These are phyloP conservation scores for Rhizophagus prolifer DNA, from an alignment of 192 early-diverging fungal genomes.

Conservation along the genomic window DNA sequence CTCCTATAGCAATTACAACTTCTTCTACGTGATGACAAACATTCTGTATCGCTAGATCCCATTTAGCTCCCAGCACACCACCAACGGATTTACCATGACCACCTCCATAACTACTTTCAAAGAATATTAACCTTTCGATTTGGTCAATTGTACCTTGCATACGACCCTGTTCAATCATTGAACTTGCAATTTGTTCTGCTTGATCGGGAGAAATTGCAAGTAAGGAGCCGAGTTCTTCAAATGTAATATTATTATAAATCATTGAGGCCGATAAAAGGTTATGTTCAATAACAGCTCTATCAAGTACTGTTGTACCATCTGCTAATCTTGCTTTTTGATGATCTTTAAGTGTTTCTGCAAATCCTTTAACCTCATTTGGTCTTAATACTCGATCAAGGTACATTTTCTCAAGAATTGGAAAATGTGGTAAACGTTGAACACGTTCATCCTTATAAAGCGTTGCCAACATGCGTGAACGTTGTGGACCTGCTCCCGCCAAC, in stretches of 20 bases:
- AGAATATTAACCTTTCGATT: slow-evolving; percentile 81
- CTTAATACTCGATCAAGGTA: slow-evolving; percentile 86
- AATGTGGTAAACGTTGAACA: slow-evolving; percentile 70
- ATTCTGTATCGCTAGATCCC: slow-evolving; percentile 59
- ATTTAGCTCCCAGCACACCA: slow-evolving; percentile 38
- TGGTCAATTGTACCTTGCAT: slow-evolving; percentile 93
- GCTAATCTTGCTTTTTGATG: slow-evolving; percentile 77
- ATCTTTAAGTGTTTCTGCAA: slow-evolving; percentile 65
- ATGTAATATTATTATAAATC: slow-evolving; percentile 91
- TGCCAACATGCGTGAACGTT: slow-evolving; percentile 81
- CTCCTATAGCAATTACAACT: slow-evolving; percentile 48
- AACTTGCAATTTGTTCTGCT: slow-evolving; percentile 81
- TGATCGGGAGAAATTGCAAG: slow-evolving; percentile 75
- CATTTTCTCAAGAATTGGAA: slow-evolving; percentile 91
- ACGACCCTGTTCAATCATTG: slow-evolving; percentile 89
- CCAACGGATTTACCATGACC: slow-evolving; percentile 25
- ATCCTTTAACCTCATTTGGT: slow-evolving; percentile 76
- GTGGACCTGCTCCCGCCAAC: slow-evolving; percentile 87
- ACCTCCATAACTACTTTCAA: slow-evolving; percentile 58
- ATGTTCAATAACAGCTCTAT: slow-evolving; percentile 93
- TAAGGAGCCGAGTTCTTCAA: slow-evolving; percentile 79
- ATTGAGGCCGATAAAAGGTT: slow-evolving; percentile 86
- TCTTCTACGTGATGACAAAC: slow-evolving; percentile 61
- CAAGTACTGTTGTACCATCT: slow-evolving; percentile 80
- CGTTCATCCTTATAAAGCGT: slow-evolving; percentile 92